phyloP scores from a whole-genome alignment of 768 basidiomycete genomes.

The Suillus hirtellus region DNA sequence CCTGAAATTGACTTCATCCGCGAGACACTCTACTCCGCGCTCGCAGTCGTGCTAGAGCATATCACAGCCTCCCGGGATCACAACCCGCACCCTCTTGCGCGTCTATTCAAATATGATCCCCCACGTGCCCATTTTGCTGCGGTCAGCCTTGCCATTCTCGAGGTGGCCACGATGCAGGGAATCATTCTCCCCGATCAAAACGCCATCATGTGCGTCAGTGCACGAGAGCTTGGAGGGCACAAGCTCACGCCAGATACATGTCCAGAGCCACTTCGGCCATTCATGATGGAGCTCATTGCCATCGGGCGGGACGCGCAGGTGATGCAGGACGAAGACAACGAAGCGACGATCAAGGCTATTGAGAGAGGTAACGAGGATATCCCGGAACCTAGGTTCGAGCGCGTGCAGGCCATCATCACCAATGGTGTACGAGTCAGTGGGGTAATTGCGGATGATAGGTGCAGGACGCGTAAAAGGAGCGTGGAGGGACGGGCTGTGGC shows the following conservation, averaged over 20 bases:
- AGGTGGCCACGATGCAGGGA: constrained; percentile 58
- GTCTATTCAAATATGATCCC: constrained; percentile 60
- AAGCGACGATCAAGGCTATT: constrained; percentile 44
- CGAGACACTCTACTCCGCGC: constrained; percentile 82
- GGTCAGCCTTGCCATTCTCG: constrained; percentile 71
- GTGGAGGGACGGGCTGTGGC: constrained; percentile 64
- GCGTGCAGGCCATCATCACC: constrained; percentile 57
- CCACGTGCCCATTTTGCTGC: constrained; percentile 78
- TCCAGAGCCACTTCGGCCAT: constrained; percentile 60
- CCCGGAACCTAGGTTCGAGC: constrained; percentile 52
- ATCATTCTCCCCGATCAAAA: constrained; percentile 37
- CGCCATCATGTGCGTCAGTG: constrained; percentile 30
- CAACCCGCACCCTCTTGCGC: constrained; percentile 44
- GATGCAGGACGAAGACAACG: constrained; percentile 56
- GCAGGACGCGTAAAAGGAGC: constrained; percentile 44
- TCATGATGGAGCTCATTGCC: constrained; percentile 63
- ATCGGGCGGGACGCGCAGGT: constrained; percentile 53
- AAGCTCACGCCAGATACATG: constrained; percentile 60
- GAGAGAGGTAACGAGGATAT: constrained; percentile 36
- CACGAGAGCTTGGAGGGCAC: constrained; percentile 47
- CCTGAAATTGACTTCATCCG: constrained; percentile 77
- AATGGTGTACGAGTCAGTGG: constrained; percentile 42
- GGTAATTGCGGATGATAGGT: constrained; percentile 26
- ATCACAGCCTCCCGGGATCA: constrained; percentile 19
- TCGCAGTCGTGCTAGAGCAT: constrained; percentile 66